A percentile compares a stretch with the other conserved stretches of the same genome.
Evolutionary conservation across 257 asterid species (phyloP).

Genomic region (Nicotiana benthamiana): DNA sequence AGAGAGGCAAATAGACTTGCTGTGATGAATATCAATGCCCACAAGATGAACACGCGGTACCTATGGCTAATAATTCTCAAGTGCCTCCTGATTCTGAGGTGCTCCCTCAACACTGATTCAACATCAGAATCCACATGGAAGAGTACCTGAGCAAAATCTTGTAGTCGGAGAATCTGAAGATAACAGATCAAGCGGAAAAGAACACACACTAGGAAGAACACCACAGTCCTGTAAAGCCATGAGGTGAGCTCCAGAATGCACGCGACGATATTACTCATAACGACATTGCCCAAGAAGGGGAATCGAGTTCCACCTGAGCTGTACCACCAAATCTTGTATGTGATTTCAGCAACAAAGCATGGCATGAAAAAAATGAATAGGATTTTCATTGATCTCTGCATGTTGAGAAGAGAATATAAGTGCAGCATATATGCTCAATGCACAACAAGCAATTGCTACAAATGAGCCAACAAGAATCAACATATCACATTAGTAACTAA

Average conservation of each 20-base stretch:
- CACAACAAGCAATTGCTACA: neutral
- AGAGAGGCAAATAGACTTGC: slow-evolving; percentile 83
- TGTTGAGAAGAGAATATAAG: neutral
- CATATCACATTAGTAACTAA: neutral
- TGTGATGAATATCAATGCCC: slow-evolving; percentile 63
- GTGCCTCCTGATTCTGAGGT: slow-evolving; percentile 79
- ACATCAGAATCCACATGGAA: slow-evolving; percentile 66
- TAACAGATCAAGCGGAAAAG: slow-evolving; percentile 81
- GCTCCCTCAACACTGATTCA: slow-evolving; percentile 63
- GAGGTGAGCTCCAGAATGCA: slow-evolving; percentile 81
- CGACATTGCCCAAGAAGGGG: slow-evolving; percentile 65
- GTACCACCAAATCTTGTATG: slow-evolving; percentile 93
- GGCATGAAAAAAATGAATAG: slow-evolving; percentile 73
- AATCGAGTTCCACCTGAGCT: slow-evolving; percentile 63
- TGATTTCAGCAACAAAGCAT: slow-evolving; percentile 66
- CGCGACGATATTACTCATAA: slow-evolving; percentile 65
- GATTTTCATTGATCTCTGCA: slow-evolving; percentile 76
- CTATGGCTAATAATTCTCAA: slow-evolving; percentile 82
- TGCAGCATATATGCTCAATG: neutral
- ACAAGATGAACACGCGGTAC: slow-evolving; percentile 60
- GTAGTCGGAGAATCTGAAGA: slow-evolving; percentile 86
- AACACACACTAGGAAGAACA: slow-evolving; percentile 75
- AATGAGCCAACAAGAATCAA: neutral
- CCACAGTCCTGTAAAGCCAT: slow-evolving; percentile 82
- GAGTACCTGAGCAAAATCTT: slow-evolving; percentile 66